phyloP scores from a whole-genome alignment of 2,329 filamentous ascomycete genomes.

The Trichocomaceae sp. region DNA sequence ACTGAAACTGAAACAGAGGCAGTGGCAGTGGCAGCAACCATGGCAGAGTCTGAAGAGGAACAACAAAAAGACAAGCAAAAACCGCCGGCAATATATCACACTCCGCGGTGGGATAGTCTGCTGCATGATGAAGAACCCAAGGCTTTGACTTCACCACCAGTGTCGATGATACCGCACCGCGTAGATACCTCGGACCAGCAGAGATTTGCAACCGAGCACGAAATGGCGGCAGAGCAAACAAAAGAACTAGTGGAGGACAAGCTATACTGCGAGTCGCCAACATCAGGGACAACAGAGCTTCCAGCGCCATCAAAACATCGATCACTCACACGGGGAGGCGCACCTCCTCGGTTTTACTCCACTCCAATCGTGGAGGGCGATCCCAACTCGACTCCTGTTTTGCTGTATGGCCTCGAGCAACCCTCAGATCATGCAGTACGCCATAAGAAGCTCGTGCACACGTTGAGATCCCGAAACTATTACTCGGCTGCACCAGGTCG shows the following conservation, averaged over 20 bases:
- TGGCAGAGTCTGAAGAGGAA: background rate
- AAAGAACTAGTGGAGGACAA: background rate
- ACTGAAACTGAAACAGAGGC: background rate
- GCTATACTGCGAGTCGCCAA: background rate
- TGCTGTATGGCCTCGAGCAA: conserved; percentile 12
- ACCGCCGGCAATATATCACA: background rate
- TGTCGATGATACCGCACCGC: conserved; percentile 3
- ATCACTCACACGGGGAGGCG: background rate
- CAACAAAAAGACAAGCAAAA: background rate
- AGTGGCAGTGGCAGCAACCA: background rate
- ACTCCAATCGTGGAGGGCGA: conserved; percentile 6
- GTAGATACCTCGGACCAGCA: conserved; percentile 5
- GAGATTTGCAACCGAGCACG: conserved; percentile 3
- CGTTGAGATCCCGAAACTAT: background rate
- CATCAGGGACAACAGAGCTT: background rate
- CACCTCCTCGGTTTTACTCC: conserved; percentile 4
- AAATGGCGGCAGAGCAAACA: background rate
- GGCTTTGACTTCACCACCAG: background rate
- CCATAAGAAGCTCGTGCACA: background rate
- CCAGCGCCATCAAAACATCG: background rate
- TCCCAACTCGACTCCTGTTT: conserved; percentile 3
- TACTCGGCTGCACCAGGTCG: background rate
- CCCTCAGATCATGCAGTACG: conserved; percentile 2
- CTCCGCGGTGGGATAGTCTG: conserved; percentile 3
- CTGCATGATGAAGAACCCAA: background rate